Base-by-base conservation (phyloP, 352 stramenopile species). In the Phytophthora fragariae region DNA sequence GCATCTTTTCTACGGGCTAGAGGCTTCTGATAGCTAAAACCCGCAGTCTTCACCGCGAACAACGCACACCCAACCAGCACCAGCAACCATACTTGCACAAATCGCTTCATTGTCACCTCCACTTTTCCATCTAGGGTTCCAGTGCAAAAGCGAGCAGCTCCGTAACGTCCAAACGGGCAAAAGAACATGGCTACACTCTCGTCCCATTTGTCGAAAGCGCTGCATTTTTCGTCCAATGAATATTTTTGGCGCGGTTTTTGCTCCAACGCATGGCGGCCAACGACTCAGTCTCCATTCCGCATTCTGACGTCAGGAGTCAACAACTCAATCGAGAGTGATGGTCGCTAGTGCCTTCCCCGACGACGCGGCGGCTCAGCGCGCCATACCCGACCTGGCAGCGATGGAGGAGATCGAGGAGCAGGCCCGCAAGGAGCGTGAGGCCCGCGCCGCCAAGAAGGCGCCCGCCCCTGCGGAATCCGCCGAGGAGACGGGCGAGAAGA, bases 321-420 rank as follows among this genome's bases (percentile, higher is more conserved):
- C n/a, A 44, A 44, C 11, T 11, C 27, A n/a, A 19, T 27, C 24
- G 35, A 74, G 60, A 77, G 71, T 76, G 31, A 94, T 94, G 85
- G 87, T 92, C 33, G 84, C 85, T 29, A 89, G 75, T 62, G 66
- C 68, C 14, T 77, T 77, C 12, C 57, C 72, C 0, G 67, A 75
- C 33, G 72, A 82, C 46, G 65, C 29, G 27, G 61, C 35, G 17
- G 54, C 61, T 2, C 72, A 77, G 41, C 65, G 75, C 15, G 46
- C 74, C 19, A 62, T 77, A 37, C 59, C 57, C 6, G 94, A 99
- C 19, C 92, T 97, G 44, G 84, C 84, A 46, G 90, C 91, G 56
- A 77, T 90, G 68, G 77, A 91, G 60, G 90, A 83, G 60, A 81
- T 98, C 54, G 80, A 86, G 61, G 69, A 85, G 46, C 61, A 88